A percentile compares a stretch with the other conserved stretches of the same genome.
Conservation (phyloP, 2,329 filamentous ascomycete genomes). For the Fonsecaea erecta region DNA sequence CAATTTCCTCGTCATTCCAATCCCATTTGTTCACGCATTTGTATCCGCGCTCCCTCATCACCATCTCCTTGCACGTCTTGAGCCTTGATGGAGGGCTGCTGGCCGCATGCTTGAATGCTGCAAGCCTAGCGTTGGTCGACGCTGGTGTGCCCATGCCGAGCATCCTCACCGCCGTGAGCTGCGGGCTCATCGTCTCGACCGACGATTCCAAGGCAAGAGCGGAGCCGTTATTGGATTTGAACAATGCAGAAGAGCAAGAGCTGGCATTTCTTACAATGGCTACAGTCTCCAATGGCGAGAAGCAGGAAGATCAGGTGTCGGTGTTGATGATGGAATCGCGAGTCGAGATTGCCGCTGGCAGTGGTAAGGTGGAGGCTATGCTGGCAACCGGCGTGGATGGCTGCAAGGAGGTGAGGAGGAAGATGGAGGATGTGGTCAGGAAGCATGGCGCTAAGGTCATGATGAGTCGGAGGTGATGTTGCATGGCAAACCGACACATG, state of each 20-base stretch:
- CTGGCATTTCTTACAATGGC: slow-evolving; percentile 86
- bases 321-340: slow-evolving; percentile 85
- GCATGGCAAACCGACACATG: background rate
- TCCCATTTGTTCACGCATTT: slow-evolving; percentile 81
- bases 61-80: slow-evolving; percentile 82
- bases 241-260: slow-evolving; percentile 65
- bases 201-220: slow-evolving; percentile 30
- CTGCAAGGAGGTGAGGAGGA: slow-evolving; percentile 80
- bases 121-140: slow-evolving; percentile 88
- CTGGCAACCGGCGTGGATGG: slow-evolving; percentile 89
- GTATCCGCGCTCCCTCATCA: slow-evolving; percentile 85
- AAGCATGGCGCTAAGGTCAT: slow-evolving; percentile 36
- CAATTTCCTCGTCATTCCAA: slow-evolving; percentile 76
- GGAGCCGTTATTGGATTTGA: slow-evolving; percentile 52
- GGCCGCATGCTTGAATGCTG: slow-evolving; percentile 86
- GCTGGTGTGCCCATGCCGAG: slow-evolving; percentile 95
- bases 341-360: slow-evolving; percentile 67
- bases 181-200: slow-evolving; percentile 63
- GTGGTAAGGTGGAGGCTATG: slow-evolving; percentile 80
- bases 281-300: slow-evolving; percentile 73
- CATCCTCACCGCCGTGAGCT: slow-evolving; percentile 86
- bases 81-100: slow-evolving; percentile 89
- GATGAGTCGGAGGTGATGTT: slow-evolving; percentile 29
- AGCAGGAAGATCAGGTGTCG: slow-evolving; percentile 63
- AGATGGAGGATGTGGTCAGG: slow-evolving; percentile 76